These are phyloP conservation scores for Lipomyces lipofer DNA, from an alignment of 805 yeast species.

Conservation along the genomic window DNA sequence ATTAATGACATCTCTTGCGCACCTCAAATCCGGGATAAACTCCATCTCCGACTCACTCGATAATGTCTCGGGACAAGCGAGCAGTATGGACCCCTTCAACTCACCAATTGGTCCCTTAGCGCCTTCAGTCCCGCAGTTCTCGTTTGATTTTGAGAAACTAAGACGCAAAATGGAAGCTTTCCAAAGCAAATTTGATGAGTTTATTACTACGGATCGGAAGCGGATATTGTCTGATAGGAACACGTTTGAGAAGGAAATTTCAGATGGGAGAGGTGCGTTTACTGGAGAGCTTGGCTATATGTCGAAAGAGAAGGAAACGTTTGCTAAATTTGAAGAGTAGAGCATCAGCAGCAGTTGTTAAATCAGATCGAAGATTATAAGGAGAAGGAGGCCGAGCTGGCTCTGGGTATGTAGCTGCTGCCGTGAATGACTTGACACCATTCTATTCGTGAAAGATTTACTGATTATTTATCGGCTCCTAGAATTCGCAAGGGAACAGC, in stretches of 20 bases:
- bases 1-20: constrained; percentile 16
- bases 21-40: constrained; percentile 9
- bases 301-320: neutral
- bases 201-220: constrained; percentile 41
- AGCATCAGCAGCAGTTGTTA: constrained; percentile 37
- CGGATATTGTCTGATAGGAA: constrained; percentile 30
- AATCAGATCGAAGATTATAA: constrained; percentile 38
- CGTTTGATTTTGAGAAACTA: constrained; percentile 41
- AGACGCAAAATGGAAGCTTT: constrained; percentile 45
- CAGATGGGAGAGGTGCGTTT: constrained; percentile 29
- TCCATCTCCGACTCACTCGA: constrained; percentile 12
- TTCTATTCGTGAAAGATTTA: too few species aligned
- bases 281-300: too few species aligned
- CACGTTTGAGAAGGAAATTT: constrained; percentile 27
- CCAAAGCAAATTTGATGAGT: constrained; percentile 43
- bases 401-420: constrained; percentile 8
- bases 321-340: too few species aligned
- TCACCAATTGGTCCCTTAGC: constrained; percentile 10
- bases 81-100: neutral
- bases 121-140: constrained; percentile 33
- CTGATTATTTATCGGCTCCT: too few species aligned
- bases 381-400: constrained; percentile 27
- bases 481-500: constrained; percentile 32
- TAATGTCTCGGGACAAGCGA: neutral
- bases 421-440: neutral